A percentile compares a stretch with the other conserved stretches of the same genome.
Evolutionary conservation across 164 flowering plant genomes (phyloP).

Genomic region (Cinnamomum chago): DNA sequence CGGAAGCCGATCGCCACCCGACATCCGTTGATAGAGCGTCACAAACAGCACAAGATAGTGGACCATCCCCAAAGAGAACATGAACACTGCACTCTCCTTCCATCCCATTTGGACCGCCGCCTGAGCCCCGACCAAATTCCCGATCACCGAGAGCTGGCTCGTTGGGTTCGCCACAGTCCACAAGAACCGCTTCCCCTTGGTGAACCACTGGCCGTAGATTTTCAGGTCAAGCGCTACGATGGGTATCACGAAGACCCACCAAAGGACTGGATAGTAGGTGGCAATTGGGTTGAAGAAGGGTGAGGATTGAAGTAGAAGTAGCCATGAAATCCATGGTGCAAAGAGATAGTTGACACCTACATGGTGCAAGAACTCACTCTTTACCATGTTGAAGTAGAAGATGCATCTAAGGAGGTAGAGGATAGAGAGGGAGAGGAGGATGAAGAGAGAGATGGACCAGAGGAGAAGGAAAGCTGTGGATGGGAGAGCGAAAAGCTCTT

Average conservation of each 20-base stretch:
- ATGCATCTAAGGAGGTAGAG: conserved; percentile 23
- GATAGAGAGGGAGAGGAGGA: conserved; percentile 21
- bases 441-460: conserved; percentile 29
- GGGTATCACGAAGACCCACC: conserved; percentile 21
- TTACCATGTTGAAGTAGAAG: conserved; percentile 18
- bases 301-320: conserved; percentile 21
- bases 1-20: conserved; percentile 18
- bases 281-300: conserved; percentile 14
- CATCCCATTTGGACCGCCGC: conserved; percentile 27
- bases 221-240: conserved; percentile 24
- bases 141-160: conserved; percentile 29
- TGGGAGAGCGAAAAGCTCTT: conserved; percentile 6
- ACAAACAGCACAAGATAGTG: conserved; percentile 31
- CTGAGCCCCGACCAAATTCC: conserved; percentile 24
- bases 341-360: conserved; percentile 30
- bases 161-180: conserved; percentile 29
- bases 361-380: conserved; percentile 24
- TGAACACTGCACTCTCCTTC: conserved; percentile 26
- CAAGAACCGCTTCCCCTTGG: conserved; percentile 27
- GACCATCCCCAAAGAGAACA: conserved; percentile 28
- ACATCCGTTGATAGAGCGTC: conserved; percentile 24
- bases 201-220: conserved; percentile 34
- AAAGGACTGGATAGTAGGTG: conserved; percentile 11
- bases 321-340: conserved; percentile 28
- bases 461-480: conserved; percentile 13